Conservation (phyloP, 2,329 filamentous ascomycete genomes). For the Hysterium pulicare region DNA sequence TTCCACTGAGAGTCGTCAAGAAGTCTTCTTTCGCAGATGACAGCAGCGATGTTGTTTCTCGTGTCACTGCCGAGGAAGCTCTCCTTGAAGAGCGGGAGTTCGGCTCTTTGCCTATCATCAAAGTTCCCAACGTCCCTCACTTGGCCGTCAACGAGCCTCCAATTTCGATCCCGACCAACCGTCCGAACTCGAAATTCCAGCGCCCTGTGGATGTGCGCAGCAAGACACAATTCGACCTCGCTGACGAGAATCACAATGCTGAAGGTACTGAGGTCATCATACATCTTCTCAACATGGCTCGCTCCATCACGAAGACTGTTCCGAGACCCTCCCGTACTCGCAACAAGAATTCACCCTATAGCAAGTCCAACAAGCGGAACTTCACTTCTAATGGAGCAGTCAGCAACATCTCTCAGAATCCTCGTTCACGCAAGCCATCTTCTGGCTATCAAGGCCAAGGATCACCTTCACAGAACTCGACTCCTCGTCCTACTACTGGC, state of each 20-base stretch:
- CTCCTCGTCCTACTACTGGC: background rate
- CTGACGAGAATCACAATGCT: slow-evolving; percentile 20
- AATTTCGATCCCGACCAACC: slow-evolving; percentile 17
- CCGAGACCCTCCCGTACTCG: slow-evolving; percentile 25
- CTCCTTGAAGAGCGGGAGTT: slow-evolving; percentile 48
- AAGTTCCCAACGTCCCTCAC: slow-evolving; percentile 28
- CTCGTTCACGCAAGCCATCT: slow-evolving; percentile 28
- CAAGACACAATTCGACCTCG: slow-evolving; percentile 18
- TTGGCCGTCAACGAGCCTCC: slow-evolving; percentile 30
- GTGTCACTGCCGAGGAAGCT: slow-evolving; percentile 37
- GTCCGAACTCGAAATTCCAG: slow-evolving; percentile 12
- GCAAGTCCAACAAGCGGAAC: slow-evolving; percentile 20
- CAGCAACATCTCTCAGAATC: slow-evolving; percentile 16
- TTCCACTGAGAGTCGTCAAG: slow-evolving; percentile 46
- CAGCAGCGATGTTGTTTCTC: slow-evolving; percentile 34
- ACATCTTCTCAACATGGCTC: slow-evolving; percentile 22
- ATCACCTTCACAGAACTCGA: slow-evolving; percentile 18
- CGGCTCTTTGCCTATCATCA: slow-evolving; percentile 43
- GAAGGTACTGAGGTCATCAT: slow-evolving; percentile 27
- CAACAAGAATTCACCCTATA: slow-evolving; percentile 15
- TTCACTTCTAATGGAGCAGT: slow-evolving; percentile 16
- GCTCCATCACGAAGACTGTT: slow-evolving; percentile 26
- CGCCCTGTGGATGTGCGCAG: slow-evolving; percentile 20
- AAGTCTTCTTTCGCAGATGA: slow-evolving; percentile 25
- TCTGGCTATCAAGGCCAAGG: slow-evolving; percentile 18